These are phyloP conservation scores for Pyrus communis DNA, from an alignment of 306 rosid genomes.

Conservation along the genomic window DNA sequence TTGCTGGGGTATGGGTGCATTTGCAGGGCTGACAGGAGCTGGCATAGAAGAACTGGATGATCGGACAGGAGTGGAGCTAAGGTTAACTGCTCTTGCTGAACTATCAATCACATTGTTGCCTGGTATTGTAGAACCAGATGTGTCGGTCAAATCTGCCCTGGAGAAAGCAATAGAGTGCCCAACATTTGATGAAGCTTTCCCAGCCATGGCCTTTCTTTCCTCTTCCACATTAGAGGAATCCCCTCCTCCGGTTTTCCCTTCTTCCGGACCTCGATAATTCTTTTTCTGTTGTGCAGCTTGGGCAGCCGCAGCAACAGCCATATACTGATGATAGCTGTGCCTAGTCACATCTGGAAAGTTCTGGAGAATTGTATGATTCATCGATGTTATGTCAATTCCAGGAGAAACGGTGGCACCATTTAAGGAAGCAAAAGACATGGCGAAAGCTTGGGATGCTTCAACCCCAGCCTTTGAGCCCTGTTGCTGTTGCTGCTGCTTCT, in stretches of 20 bases:
- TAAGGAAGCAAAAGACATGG: constrained; percentile 68
- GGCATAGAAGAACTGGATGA: constrained; percentile 51
- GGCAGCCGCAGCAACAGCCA: constrained; percentile 43
- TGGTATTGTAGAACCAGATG: constrained; percentile 35
- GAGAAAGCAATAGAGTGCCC: constrained; percentile 87
- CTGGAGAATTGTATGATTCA: constrained; percentile 58
- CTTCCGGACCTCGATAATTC: constrained; percentile 50
- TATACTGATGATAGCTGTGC: constrained; percentile 42
- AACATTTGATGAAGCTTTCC: constrained; percentile 42
- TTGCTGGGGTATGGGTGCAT: constrained; percentile 51
- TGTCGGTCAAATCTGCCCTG: constrained; percentile 59
- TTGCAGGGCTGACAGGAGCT: constrained; percentile 22
- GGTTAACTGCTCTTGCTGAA: constrained; percentile 52
- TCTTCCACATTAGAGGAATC: constrained; percentile 63
- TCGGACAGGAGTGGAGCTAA: constrained; percentile 46
- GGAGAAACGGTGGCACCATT: constrained; percentile 54
- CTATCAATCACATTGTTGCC: constrained; percentile 65
- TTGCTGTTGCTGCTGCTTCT: constrained; percentile 59
- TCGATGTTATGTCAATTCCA: constrained; percentile 63
- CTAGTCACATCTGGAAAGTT: constrained; percentile 25
- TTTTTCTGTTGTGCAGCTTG: constrained; percentile 73
- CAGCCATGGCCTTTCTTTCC: constrained; percentile 52
- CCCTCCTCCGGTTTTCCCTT: constrained; percentile 45
- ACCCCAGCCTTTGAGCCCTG: constrained; percentile 50
- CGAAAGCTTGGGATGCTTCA: constrained; percentile 68